Percentiles rank a stretch among this genome's conserved stretches.
Evolutionary conservation across 1,284 basidiomycete genomes (phyloP).

Genomic region (Malassezia sp.): DNA sequence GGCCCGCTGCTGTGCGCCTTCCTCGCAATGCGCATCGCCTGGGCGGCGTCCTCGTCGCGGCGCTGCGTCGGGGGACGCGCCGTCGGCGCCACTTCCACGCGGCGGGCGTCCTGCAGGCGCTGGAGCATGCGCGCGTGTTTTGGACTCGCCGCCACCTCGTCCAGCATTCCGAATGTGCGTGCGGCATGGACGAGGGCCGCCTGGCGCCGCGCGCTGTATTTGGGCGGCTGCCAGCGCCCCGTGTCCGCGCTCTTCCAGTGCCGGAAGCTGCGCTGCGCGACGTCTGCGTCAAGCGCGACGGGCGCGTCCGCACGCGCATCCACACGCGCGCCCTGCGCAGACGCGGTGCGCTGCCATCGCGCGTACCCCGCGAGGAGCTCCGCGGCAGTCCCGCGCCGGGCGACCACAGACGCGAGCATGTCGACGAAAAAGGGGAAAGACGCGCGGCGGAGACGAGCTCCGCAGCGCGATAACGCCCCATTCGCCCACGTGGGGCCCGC

Average conservation of each 20-base stretch:
- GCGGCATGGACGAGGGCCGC: slow-evolving; percentile 24
- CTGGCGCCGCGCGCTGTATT: slow-evolving; percentile 27
- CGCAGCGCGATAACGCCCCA: too few species aligned
- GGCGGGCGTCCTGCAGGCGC: slow-evolving; percentile 17
- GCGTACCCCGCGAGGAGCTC: slow-evolving; percentile 5
- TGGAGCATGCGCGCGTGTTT: slow-evolving; percentile 11
- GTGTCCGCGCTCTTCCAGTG: slow-evolving; percentile 15
- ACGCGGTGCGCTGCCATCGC: slow-evolving; percentile 2
- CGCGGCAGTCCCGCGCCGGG: slow-evolving; percentile 5
- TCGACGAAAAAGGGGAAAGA: too few species aligned
- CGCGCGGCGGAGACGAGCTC: background rate
- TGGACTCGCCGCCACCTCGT: slow-evolving; percentile 14
- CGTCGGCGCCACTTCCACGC: too few species aligned
- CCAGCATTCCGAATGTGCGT: slow-evolving; percentile 8
- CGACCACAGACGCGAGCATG: background rate
- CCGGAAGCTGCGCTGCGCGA: slow-evolving; percentile 7
- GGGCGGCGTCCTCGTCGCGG: slow-evolving; percentile 5
- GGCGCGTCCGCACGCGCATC: background rate
- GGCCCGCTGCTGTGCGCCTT: slow-evolving; percentile 18
- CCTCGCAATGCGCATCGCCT: slow-evolving; percentile 16
- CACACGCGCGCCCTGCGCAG: background rate
- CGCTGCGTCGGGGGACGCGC: background rate
- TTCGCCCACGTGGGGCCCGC: too few species aligned
- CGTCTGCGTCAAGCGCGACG: slow-evolving; percentile 1
- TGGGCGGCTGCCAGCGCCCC: slow-evolving; percentile 25